A percentile compares a stretch with the other conserved stretches of the same genome.
Evolutionary conservation across 768 basidiomycete species (phyloP).

Genomic region (Auricularia cornea): DNA sequence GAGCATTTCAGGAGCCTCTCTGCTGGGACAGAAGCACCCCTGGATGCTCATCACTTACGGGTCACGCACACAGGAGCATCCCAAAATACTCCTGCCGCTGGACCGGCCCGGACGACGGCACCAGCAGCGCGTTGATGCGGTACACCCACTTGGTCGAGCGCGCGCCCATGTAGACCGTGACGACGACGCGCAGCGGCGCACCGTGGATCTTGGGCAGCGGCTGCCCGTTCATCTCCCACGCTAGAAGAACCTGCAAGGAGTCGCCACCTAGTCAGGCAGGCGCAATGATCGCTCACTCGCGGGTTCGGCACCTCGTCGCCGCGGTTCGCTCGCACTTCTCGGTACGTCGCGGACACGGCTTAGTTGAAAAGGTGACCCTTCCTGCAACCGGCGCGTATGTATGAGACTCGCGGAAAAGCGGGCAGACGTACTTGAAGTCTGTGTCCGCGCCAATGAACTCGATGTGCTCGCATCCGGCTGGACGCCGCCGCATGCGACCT

Average conservation of each 20-base stretch:
- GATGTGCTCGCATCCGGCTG: slow-evolving; percentile 38
- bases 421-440: slow-evolving; percentile 38
- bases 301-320: background rate
- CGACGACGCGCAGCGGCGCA: slow-evolving; percentile 40
- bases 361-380: slow-evolving; percentile 33
- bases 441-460: slow-evolving; percentile 53
- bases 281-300: too few relatives aligned
- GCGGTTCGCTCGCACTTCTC: slow-evolving; percentile 35
- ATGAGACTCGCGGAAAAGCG: slow-evolving; percentile 1
- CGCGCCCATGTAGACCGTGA: slow-evolving; percentile 48
- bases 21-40: too few relatives aligned
- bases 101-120: slow-evolving; percentile 31
- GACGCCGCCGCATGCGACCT: slow-evolving; percentile 43
- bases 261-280: too few relatives aligned
- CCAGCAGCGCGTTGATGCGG: slow-evolving; percentile 37
- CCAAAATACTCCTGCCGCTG: slow-evolving; percentile 47
- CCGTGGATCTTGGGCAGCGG: slow-evolving; percentile 45
- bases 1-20: too few relatives aligned
- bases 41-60: too few relatives aligned
- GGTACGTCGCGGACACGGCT: slow-evolving; percentile 19
- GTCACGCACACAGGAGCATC: too few relatives aligned
- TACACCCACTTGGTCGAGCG: slow-evolving; percentile 48
- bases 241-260: slow-evolving; percentile 36
- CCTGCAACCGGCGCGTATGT: slow-evolving; percentile 14
- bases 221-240: slow-evolving; percentile 46